Evolutionary conservation across 371 early-diverging fungal species (phyloP), one percentile per base, ranked within the genome.

Genomic region (Mortierella sp.): DNA sequence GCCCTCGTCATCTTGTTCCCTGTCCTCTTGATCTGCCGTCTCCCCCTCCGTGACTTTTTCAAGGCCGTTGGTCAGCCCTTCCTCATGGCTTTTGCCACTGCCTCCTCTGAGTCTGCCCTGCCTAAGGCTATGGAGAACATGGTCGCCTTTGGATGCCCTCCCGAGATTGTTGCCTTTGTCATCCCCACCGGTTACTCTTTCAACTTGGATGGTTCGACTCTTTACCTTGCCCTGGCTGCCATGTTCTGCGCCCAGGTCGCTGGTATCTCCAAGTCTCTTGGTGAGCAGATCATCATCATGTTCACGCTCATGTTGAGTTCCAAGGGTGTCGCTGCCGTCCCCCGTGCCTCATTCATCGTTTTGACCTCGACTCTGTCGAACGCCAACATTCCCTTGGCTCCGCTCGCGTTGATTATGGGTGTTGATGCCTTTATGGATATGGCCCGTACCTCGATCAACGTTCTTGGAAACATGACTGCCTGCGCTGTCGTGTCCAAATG

Each of bases 241-340:
- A 85, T 89, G 30, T 90, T 91, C 64, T 80, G 82, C 43, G 91
- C 90, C 24, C 89, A 94, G 70, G 92, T 91, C 5, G 83, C 85
- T 26, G 86, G 87, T 7, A 67, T 91, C 48, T 50, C 75, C 52
- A 81, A 91, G 59, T 48, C 86, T 6, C 47, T 90, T 30, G 82
- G 82, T 32, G 84, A 89, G 34, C 93, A 94, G 64, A 72, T 94
- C 27, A 70, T 86, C 27, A 87, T 91, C 63, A 87, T 94, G 87
- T 68, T 92, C 39, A 86, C 90, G 7, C 80, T 94, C 26, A 90
- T 93, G 87, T 59, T 94, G 26, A 88, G 89, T 32, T 86, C 87
- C 58, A 94, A 94, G 71, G 94, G 94, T 69, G 90, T 94, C 23
- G 94, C 94, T 30, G 94, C 92, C 53, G 86, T 93, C 17, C 92